Base-by-base conservation (phyloP, 441 rosid species). In the Aquilaria agallochum region DNA sequence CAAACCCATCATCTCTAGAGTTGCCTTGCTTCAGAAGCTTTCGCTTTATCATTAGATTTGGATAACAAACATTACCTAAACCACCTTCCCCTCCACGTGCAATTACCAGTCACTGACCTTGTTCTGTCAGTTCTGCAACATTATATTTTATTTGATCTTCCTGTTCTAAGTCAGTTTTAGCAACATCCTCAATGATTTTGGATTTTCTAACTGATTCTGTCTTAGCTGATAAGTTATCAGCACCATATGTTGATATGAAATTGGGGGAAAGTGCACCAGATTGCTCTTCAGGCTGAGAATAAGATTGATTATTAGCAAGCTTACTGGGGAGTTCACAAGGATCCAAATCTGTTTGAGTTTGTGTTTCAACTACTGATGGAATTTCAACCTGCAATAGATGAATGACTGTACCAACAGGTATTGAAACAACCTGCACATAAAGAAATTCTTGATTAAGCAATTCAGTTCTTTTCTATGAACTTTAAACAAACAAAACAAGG, bases 21-120 rank as follows among this genome's bases (percentile, higher is more conserved):
- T 42, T 34, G 12, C 50, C 59, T 10, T 60, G 52, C 64, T 79
- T 86, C 33, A 46, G 50, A 53, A 50, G 64, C 66, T 72, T 82
- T 8, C 72, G 71, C 47, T 75, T 86, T 68, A 64, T 78, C 31
- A 69, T 48, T 70, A 74, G 51, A 66, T 73, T 69, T 48, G 83
- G 67, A 45, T 74, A 74, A 60, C 75, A 76, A n/a, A 82, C 67
- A 52, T 76, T 90, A 65, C 96, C 98, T 52, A 78, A 74, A 53
- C 98, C 96, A 30, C 96, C 98, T 71, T 86, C 81, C 31, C 98
- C 97, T 31, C 98, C 97, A 58, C 51, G 55, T 55, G 96, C 90
- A 77, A 92, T 68, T 44, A 84, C 45, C 60, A 90, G 60, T 67
- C 70, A 80, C 75, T 86, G 92, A 68, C 94, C 82, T 65, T 75